Evolutionary conservation across 257 asterid genomes (phyloP), one percentile per base, ranked within the genome.

Genomic region (Solanum sitiens): DNA sequence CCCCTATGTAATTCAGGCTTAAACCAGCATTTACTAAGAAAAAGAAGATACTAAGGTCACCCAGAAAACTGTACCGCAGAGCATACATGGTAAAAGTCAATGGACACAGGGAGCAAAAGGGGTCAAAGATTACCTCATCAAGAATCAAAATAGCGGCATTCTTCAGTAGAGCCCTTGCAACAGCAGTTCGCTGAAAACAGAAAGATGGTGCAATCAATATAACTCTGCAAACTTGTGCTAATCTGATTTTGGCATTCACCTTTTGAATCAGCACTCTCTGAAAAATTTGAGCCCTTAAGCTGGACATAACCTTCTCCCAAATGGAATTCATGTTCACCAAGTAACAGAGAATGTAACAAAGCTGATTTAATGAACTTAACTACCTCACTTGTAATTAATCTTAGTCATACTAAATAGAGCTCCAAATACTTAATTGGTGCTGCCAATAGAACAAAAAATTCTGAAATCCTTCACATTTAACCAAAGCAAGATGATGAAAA

Each of bases 301-400:
- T 95, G 42, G 98, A 91, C 99, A 97, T 95, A 91, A 95, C 99
- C 91, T 97, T 97, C 95, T 97, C 99, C 99, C 99, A 97, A 83
- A 95, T 94, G 86, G 91, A 86, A 91, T 93, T 95, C 99, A 97
- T 95, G 93, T 95, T 95, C 45, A 91, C 91, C 86, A 95, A 53
- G 1, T 16, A 53, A 0, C 61, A 8, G 23, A 53, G 61, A 53
- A 53, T 16, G 23, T 53, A 53, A 53, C 61, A 53, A 0, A 53
- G 61, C 23, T 53, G 9, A 53, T 53, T 16, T 53, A 53, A 18
- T n/a, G n/a, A 53, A 18, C 61, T 7, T 53, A 53, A 53, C 63
- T 53, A 53, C 63, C 2, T 18, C 63, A 53, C 11, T 53, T 18
- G 63, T 53, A 53, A 53, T 53, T 53, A 53, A 1, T 53, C n/a